Conservation (phyloP, 345 rosid genomes). For the Sonneratia caseolaris region DNA sequence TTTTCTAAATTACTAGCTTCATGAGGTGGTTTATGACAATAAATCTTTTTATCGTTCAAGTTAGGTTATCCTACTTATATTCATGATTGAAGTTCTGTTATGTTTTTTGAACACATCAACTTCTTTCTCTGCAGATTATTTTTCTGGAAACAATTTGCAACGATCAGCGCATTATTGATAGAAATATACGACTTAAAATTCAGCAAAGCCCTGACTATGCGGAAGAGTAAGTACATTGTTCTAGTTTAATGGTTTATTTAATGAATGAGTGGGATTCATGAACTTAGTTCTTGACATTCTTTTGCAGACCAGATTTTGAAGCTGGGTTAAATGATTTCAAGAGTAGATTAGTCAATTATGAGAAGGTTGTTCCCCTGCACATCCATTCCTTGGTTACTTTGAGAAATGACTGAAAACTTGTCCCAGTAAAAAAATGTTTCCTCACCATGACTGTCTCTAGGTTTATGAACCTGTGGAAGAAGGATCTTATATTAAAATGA, state of each 20-base stretch:
- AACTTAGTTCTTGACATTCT: slow-evolving; percentile 19
- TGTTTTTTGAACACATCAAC: slow-evolving; percentile 3
- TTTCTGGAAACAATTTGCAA: slow-evolving; percentile 97
- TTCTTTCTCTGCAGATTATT: slow-evolving; percentile 52
- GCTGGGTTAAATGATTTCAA: slow-evolving; percentile 84
- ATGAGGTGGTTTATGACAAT: not conserved
- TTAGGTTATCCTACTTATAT: not conserved
- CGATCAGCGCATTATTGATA: slow-evolving; percentile 83
- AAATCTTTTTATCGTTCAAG: not conserved
- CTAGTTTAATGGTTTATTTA: slow-evolving; percentile 10
- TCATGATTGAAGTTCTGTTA: not conserved
- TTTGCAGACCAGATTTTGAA: slow-evolving; percentile 82
- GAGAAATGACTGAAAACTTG: not conserved
- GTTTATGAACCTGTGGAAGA: slow-evolving; percentile 98
- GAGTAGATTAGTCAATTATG: slow-evolving; percentile 78
- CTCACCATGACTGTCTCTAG: slow-evolving; percentile 23
- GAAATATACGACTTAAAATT: slow-evolving; percentile 95
- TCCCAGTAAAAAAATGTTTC: slow-evolving; percentile 6
- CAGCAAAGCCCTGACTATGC: slow-evolving; percentile 99
- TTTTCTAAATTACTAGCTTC: not conserved
- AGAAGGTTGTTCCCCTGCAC: slow-evolving; percentile 38
- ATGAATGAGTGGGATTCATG: slow-evolving; percentile 8
- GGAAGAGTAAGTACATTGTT: slow-evolving; percentile 63
- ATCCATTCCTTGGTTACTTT: slow-evolving; percentile 7
- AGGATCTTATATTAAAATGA: slow-evolving; percentile 99